Evolutionary conservation across 441 rosid genomes (phyloP), one percentile per base, ranked within the genome.

Genomic region (Francoa sonchifolia): DNA sequence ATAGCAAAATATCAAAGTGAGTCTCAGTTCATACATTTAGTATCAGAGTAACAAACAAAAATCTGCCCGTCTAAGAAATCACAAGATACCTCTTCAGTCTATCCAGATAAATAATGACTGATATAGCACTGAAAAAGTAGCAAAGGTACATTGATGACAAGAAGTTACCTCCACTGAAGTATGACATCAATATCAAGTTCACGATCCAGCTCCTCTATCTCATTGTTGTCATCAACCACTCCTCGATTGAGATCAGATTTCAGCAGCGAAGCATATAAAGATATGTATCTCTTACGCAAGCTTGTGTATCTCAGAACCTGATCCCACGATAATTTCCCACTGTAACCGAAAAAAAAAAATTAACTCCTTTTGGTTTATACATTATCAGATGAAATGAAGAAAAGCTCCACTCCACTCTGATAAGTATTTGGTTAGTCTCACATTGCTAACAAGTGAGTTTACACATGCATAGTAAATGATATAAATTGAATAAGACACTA

Each of bases 291-390:
- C 80, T 88, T 93, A 30, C 89, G 90, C 63, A 84, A 62, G 21
- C 68, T 76, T 33, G 94, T 71, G 68, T 69, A 68, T 64, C 74
- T 74, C 34, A 87, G 66, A 34, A 92, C 79, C 60, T 81, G 83
- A 58, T 84, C 97, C 99, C 99, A 92, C 8, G 93, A 87, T 70
- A 87, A 60, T 48, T 63, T 92, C 59, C 99, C 97, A 58, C 99
- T 92, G 95, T 71, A 71, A 73, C 39, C 69, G 63, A 57, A 38
- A 47, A 30, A 26, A 63, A 38, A n/a, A n/a, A n/a, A n/a, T n/a
- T n/a, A n/a, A n/a, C n/a, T n/a, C n/a, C n/a, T n/a, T n/a, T n/a
- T n/a, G n/a, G n/a, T n/a, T n/a, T n/a, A n/a, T n/a, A n/a, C n/a
- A n/a, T n/a, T n/a, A n/a, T n/a, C n/a, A n/a, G n/a, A n/a, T n/a